A percentile compares a stretch with the other conserved stretches of the same genome.
These are phyloP conservation scores for Coccinonectria pachysandricola DNA, from an alignment of 2,329 filamentous ascomycete genomes.

Conservation along the genomic window DNA sequence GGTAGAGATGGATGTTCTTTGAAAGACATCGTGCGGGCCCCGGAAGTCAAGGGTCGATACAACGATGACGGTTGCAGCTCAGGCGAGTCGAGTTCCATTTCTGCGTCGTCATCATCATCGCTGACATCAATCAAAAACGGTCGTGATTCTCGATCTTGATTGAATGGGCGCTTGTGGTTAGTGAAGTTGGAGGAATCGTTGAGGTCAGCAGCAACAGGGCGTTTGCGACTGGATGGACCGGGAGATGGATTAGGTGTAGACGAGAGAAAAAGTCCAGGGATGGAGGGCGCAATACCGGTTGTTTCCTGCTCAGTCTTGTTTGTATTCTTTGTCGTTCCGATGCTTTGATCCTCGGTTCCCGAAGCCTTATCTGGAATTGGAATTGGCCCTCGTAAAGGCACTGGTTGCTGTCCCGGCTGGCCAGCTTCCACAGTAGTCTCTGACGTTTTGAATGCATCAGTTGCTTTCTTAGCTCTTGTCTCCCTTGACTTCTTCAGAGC, in stretches of 20 bases:
- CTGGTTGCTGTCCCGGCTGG: background rate
- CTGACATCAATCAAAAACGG: slow-evolving; percentile 77
- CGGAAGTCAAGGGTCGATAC: slow-evolving; percentile 20
- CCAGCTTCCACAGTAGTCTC: slow-evolving; percentile 1
- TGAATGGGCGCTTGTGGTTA: slow-evolving; percentile 50
- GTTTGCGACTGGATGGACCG: slow-evolving; percentile 21
- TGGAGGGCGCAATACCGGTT: slow-evolving; percentile 13
- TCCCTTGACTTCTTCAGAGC: slow-evolving; percentile 53
- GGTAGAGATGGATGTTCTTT: slow-evolving; percentile 36
- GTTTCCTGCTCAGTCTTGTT: background rate
- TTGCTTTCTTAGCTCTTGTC: slow-evolving; percentile 24
- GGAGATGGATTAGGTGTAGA: slow-evolving; percentile 17
- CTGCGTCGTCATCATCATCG: slow-evolving; percentile 57
- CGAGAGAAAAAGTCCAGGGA: slow-evolving; percentile 29
- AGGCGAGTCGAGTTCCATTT: slow-evolving; percentile 56
- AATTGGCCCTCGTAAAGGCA: no score
- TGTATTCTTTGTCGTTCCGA: no score
- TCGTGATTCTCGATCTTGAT: slow-evolving; percentile 46
- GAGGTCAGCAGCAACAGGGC: slow-evolving; percentile 57
- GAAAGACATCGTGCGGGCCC: slow-evolving; percentile 28
- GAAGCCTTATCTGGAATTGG: no score
- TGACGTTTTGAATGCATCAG: slow-evolving; percentile 1
- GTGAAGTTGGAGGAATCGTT: slow-evolving; percentile 40
- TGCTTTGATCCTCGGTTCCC: no score
- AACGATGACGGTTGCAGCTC: slow-evolving; percentile 29